Conservation (phyloP, 179 eudicot species). For the Sideroxylon spinosum region DNA sequence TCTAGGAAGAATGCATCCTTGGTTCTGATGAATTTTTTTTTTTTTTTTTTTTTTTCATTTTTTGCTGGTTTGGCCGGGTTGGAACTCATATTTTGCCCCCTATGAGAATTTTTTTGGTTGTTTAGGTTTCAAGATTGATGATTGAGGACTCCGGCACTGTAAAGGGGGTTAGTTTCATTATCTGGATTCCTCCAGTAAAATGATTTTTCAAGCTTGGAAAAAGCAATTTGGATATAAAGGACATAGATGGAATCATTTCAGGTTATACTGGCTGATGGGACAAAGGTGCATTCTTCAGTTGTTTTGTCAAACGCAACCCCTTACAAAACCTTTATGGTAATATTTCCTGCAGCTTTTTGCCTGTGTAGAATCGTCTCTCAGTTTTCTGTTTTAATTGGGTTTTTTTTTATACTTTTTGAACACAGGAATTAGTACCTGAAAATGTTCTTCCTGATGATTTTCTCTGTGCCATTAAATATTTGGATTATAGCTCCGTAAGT, state of each 20-base stretch:
- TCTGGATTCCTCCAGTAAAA: constrained; percentile 8
- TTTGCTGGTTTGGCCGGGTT: background rate
- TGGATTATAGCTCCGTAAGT: constrained; percentile 87
- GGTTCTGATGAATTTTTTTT: no score
- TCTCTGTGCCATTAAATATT: constrained; percentile 45
- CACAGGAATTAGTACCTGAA: constrained; percentile 77
- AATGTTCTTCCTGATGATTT: constrained; percentile 68
- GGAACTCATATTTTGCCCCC: background rate
- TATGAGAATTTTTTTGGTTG: constrained; percentile 12
- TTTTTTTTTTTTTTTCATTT: no score
- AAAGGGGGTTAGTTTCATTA: constrained; percentile 56
- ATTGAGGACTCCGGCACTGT: constrained; percentile 65
- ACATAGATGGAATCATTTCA: constrained; percentile 22
- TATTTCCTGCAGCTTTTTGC: background rate
- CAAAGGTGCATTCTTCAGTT: constrained; percentile 61
- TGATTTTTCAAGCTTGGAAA: constrained; percentile 13
- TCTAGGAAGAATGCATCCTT: background rate
- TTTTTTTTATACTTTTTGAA: constrained; percentile 12
- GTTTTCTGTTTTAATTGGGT: background rate
- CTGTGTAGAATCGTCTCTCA: background rate
- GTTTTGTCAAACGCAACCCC: constrained; percentile 94
- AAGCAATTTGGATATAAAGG: constrained; percentile 8
- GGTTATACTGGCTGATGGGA: constrained; percentile 88
- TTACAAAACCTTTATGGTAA: constrained; percentile 84
- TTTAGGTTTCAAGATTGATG: constrained; percentile 69